Evolutionary conservation across 1,284 basidiomycete species (phyloP).

Genomic region (Irpex sp.): DNA sequence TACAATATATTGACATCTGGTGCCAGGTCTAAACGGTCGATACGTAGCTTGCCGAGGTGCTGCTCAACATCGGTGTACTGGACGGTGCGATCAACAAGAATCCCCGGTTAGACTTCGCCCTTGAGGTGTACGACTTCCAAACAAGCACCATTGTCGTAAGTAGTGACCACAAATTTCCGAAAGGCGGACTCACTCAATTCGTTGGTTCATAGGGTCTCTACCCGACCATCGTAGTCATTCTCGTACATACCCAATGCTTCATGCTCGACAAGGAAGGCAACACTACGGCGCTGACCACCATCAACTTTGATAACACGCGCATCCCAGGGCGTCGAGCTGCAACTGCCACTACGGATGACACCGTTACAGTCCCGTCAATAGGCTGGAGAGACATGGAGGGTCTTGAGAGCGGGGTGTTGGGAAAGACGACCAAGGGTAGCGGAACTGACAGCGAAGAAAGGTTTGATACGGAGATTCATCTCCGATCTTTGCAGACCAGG

Average conservation of each 20-base stretch:
- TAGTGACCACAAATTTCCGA: neutral
- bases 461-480: neutral
- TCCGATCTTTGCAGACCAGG: neutral
- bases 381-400: neutral
- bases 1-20: neutral
- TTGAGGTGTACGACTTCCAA: slow-evolving; percentile 14
- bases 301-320: neutral
- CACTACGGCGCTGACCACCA: neutral
- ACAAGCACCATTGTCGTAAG: slow-evolving; percentile 14
- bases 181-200: neutral
- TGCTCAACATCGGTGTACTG: slow-evolving; percentile 8
- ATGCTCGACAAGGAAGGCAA: slow-evolving; percentile 6
- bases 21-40: too few relatives aligned
- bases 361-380: neutral
- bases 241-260: slow-evolving; percentile 15
- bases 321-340: too few relatives aligned
- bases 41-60: slow-evolving; percentile 11
- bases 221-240: slow-evolving; percentile 16
- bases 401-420: neutral
- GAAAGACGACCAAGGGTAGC: neutral
- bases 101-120: slow-evolving; percentile 8
- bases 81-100: slow-evolving; percentile 6
- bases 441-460: neutral
- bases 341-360: neutral
- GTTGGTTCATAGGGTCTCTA: slow-evolving; percentile 14